Evolutionary conservation across 345 rosid species (phyloP).

Genomic region (Pugionium dolabratum): DNA sequence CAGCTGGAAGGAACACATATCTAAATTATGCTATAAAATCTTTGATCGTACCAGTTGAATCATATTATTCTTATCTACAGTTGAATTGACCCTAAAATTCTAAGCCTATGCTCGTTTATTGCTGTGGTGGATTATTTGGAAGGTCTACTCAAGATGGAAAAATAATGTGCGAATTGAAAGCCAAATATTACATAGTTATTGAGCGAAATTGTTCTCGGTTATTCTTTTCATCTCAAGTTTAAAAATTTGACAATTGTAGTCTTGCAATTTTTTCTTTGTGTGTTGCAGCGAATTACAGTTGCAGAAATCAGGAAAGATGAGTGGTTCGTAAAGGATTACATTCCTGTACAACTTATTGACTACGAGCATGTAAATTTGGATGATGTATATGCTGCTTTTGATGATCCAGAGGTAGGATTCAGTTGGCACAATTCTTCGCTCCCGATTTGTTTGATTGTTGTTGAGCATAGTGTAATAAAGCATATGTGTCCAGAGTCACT

Average conservation of each 20-base stretch:
- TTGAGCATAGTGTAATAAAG: slow-evolving; percentile 4
- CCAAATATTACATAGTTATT: not conserved
- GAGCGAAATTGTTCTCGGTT: not conserved
- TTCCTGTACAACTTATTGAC: slow-evolving; percentile 70
- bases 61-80: slow-evolving; percentile 17
- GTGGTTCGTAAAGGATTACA: slow-evolving; percentile 74
- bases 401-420: slow-evolving; percentile 73
- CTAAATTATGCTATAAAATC: slow-evolving; percentile 1
- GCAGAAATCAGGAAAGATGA: slow-evolving; percentile 75
- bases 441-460: slow-evolving; percentile 9
- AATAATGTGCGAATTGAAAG: slow-evolving; percentile 15
- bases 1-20: slow-evolving; percentile 23
- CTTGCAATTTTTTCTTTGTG: slow-evolving; percentile 8
- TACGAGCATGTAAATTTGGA: slow-evolving; percentile 91
- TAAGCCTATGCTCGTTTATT: slow-evolving; percentile 1
- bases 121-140: not conserved
- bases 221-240: slow-evolving; percentile 9
- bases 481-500: slow-evolving; percentile 2
- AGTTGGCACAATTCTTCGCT: slow-evolving; percentile 2
- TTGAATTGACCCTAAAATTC: not conserved
- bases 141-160: slow-evolving; percentile 2
- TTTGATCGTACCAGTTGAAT: not conserved
- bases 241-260: slow-evolving; percentile 4
- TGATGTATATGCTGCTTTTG: slow-evolving; percentile 89
- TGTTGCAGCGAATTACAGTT: slow-evolving; percentile 75